Evolutionary conservation across 2,329 filamentous ascomycete genomes (phyloP).

Genomic region (Cladosporium sp.): DNA sequence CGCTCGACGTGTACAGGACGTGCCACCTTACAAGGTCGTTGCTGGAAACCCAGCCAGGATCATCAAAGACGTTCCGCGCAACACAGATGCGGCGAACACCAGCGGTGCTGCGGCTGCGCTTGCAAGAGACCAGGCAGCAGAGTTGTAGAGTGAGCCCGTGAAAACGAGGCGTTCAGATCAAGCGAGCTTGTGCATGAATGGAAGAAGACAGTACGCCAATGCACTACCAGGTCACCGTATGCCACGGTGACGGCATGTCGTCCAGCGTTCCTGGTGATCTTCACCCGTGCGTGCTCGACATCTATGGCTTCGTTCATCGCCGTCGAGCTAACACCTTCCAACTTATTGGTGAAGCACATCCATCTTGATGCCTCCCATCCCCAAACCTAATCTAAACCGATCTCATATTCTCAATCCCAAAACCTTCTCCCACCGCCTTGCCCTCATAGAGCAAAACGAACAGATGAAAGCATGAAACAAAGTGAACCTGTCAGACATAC

Average conservation of each 20-base stretch:
- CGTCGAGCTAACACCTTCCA: not conserved
- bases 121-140: constrained; percentile 42
- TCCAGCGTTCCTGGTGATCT: too few relatives aligned
- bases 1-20: constrained; percentile 46
- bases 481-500: constrained; percentile 39
- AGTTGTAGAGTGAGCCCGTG: not conserved
- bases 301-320: not conserved
- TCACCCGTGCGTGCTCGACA: too few relatives aligned
- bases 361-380: not conserved
- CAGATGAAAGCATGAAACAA: constrained; percentile 40
- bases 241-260: too few relatives aligned
- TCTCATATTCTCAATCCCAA: not conserved
- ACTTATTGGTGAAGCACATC: not conserved
- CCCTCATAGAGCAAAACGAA: not conserved
- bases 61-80: constrained; percentile 42
- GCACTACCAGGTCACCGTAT: too few relatives aligned
- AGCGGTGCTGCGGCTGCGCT: constrained; percentile 35
- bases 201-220: not conserved
- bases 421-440: constrained; percentile 17
- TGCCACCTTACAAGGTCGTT: constrained; percentile 64
- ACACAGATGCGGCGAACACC: constrained; percentile 32
- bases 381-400: not conserved
- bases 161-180: not conserved
- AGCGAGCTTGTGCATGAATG: not conserved
- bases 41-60: constrained; percentile 69